Conservation (phyloP, 2,329 filamentous ascomycete genomes). For the Nothophoma quercina region DNA sequence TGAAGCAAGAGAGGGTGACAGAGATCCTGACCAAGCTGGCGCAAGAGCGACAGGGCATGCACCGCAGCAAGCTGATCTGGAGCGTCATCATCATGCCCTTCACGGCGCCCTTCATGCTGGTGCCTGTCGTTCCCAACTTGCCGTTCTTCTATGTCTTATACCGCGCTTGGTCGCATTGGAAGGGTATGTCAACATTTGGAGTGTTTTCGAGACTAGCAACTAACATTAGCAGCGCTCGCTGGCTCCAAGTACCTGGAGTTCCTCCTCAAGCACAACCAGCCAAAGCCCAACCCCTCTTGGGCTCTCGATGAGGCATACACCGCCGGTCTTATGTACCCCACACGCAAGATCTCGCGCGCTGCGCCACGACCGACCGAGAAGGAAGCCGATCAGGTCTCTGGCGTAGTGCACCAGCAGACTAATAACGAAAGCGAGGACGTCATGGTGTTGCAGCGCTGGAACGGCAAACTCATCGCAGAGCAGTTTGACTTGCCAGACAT, state of each 20-base stretch:
- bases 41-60: constrained; percentile 80
- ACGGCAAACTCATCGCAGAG: constrained; percentile 60
- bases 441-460: constrained; percentile 60
- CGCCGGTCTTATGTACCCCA: constrained; percentile 55
- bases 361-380: constrained; percentile 47
- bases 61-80: constrained; percentile 79
- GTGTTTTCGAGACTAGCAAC: background rate
- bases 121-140: constrained; percentile 89
- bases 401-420: constrained; percentile 50
- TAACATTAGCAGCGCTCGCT: constrained; percentile 65
- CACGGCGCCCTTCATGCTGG: constrained; percentile 78
- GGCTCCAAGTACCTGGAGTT: constrained; percentile 88
- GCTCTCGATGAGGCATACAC: constrained; percentile 79
- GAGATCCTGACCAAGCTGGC: constrained; percentile 74
- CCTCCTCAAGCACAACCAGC: constrained; percentile 75
- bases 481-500: constrained; percentile 58
- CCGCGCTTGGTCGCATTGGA: constrained; percentile 68
- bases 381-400: constrained; percentile 50
- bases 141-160: constrained; percentile 97
- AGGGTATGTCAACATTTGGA: constrained; percentile 21
- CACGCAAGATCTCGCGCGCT: constrained; percentile 50
- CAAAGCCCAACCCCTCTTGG: constrained; percentile 70
- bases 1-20: constrained; percentile 69
- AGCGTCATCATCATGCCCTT: constrained; percentile 70
- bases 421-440: constrained; percentile 54